A percentile compares a stretch with the other conserved stretches of the same genome.
phyloP scores from a whole-genome alignment of 371 early-diverging fungal genomes.

The Saksenaea vasiformis region DNA sequence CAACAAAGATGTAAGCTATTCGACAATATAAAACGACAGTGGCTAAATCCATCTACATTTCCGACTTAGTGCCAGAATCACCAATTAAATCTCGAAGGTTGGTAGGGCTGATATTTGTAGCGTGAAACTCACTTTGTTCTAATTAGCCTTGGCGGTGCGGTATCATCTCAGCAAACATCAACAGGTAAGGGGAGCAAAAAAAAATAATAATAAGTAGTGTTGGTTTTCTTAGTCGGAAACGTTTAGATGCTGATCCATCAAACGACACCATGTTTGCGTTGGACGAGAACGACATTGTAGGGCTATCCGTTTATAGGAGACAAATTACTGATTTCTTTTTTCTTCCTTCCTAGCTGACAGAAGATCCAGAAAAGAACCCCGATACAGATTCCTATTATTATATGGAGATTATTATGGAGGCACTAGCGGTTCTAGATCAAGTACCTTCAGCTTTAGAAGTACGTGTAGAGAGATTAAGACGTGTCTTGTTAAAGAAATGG shows the following conservation, averaged over 20 bases:
- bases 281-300: conserved; percentile 42
- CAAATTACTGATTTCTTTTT: not conserved
- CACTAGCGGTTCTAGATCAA: conserved; percentile 74
- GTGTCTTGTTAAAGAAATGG: too few relatives aligned
- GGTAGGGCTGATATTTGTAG: not conserved
- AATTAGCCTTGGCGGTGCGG: conserved; percentile 2
- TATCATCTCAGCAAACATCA: not conserved
- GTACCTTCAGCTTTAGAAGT: conserved; percentile 81
- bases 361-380: conserved; percentile 77
- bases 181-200: not conserved
- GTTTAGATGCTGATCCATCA: not conserved
- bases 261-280: conserved; percentile 40
- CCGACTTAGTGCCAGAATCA: conserved; percentile 45
- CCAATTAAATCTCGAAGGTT: conserved; percentile 37
- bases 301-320: not conserved
- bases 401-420: conserved; percentile 83
- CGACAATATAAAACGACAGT: not conserved
- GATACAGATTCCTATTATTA: conserved; percentile 92
- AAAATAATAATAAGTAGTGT: not conserved
- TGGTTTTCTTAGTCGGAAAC: not conserved
- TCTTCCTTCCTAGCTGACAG: conserved; percentile 50
- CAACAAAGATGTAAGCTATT: conserved; percentile 56
- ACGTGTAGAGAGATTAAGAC: conserved; percentile 8
- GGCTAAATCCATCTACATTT: not conserved
- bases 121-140: not conserved